Base-by-base conservation (phyloP, 2,329 filamentous ascomycete genomes). In the Monosporascus ibericus region DNA sequence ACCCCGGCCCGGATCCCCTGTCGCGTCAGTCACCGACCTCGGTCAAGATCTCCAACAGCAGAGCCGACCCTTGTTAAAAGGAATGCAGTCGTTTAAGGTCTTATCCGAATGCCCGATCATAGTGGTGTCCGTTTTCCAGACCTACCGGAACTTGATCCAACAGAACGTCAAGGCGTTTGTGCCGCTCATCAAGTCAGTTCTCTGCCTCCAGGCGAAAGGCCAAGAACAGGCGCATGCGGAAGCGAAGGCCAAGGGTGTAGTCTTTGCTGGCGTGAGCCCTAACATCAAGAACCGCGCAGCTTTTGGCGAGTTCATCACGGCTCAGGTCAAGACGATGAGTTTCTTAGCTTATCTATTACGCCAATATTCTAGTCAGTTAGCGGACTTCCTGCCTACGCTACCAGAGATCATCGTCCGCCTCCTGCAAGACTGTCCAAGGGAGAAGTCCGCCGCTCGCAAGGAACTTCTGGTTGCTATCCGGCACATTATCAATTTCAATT, bases 401-500 rank as follows among this genome's bases (percentile, higher is more conserved):
- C 94, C 94, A 0, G 86, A 88, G 36, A 92, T 97, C 38, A 90
- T 97, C 3, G 90, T 99, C 6, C 84, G 94, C 6, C 74, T 99
- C 46, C 76, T 99, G 46, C 90, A 95, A 65, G 94, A 99, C 65
- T 97, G 94, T 54, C 94, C 94, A 0, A 80, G 92, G 48, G 94
- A 97, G 71, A 96, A 96, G 66, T 96, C 92, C 0, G 87, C 88
- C 3, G 90, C 92, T 1, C 82, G 95, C 18, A 99, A 99, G 68
- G 94, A 99, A 70, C 77, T 99, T 20, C 75, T 99, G 44, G 94
- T 99, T 49, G 95, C 94, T 0, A 96, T 99, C 53, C 83, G 95
- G 22, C 95, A 99, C 66, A 96, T 99, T 62, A 96, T 99, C 70
- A 99, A 97, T 72, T 97, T 97, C 73, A 97, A 97, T 66, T 97